Conservation (phyloP, 257 asterid species). For the Fraxinus excelsior region DNA sequence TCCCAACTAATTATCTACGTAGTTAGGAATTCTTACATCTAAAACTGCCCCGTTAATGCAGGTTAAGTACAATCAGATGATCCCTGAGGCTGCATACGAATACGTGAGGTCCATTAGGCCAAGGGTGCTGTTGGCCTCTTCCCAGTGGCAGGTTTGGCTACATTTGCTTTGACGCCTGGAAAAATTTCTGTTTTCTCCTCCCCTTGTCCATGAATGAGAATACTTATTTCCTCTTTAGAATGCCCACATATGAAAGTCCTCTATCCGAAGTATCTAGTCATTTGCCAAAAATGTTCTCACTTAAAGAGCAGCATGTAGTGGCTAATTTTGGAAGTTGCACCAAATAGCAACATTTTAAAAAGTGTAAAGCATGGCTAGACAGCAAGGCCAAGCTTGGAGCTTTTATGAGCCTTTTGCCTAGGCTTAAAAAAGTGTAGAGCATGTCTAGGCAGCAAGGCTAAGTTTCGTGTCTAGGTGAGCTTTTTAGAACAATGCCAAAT, state of each 20-base stretch:
- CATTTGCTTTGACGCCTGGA: background rate
- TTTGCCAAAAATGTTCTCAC: background rate
- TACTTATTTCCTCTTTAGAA: background rate
- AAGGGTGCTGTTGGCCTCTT: slow-evolving; percentile 75
- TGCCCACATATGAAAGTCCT: background rate
- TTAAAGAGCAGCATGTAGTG: background rate
- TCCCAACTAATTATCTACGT: background rate
- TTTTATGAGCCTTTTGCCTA: too few relatives aligned
- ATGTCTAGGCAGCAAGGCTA: too few relatives aligned
- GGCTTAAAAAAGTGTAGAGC: too few relatives aligned
- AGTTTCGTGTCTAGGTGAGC: too few relatives aligned
- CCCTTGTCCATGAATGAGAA: background rate
- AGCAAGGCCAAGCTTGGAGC: too few relatives aligned
- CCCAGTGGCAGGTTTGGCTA: slow-evolving; percentile 74
- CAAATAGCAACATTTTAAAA: too few relatives aligned
- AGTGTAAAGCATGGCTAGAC: too few relatives aligned
- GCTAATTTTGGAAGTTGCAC: background rate
- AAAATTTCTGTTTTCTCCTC: background rate
- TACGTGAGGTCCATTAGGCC: slow-evolving; percentile 85
- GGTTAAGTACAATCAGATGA: slow-evolving; percentile 83
- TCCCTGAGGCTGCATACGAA: slow-evolving; percentile 64
- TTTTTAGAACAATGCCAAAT: too few relatives aligned
- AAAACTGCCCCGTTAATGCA: slow-evolving; percentile 25
- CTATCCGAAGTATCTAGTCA: background rate
- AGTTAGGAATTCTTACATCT: slow-evolving; percentile 3